A percentile compares a stretch with the other conserved stretches of the same genome.
Conservation (phyloP, 768 basidiomycete genomes). For the Agaricus subrufescens region DNA sequence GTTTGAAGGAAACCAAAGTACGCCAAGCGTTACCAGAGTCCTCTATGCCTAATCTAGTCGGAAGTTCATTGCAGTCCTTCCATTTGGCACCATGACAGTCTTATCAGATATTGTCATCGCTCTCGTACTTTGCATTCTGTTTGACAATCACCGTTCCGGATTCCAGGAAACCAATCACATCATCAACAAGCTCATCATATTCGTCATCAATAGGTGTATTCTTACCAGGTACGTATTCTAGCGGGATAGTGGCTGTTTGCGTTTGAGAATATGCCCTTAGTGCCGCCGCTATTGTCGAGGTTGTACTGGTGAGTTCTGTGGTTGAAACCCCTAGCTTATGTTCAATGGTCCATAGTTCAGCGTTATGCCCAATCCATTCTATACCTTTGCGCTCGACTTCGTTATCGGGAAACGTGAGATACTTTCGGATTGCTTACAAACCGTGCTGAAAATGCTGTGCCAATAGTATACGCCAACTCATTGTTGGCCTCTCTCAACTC, state of each 20-base stretch:
- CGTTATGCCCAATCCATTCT: slow-evolving; percentile 37
- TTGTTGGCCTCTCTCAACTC: slow-evolving; percentile 42
- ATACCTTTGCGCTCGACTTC: slow-evolving; percentile 46
- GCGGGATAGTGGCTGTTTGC: not conserved
- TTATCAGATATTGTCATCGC: slow-evolving; percentile 45
- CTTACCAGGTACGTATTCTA: slow-evolving; percentile 40
- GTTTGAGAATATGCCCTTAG: slow-evolving; percentile 16
- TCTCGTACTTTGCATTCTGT: slow-evolving; percentile 33
- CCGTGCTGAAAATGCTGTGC: not conserved
- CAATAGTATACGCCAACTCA: slow-evolving; percentile 43
- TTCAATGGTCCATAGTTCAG: slow-evolving; percentile 27
- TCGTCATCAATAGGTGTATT: slow-evolving; percentile 46
- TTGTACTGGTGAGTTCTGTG: slow-evolving; percentile 26
- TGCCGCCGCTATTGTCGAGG: slow-evolving; percentile 32
- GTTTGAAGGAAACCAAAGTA: slow-evolving; percentile 31
- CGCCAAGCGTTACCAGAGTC: slow-evolving; percentile 4
- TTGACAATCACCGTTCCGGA: slow-evolving; percentile 35
- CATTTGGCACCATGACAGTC: slow-evolving; percentile 41
- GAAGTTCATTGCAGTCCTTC: slow-evolving; percentile 32
- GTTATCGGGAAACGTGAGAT: slow-evolving; percentile 44
- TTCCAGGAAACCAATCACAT: slow-evolving; percentile 38
- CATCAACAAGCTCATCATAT: slow-evolving; percentile 41
- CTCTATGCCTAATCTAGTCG: not conserved
- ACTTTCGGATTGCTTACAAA: not conserved
- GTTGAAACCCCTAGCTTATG: not conserved